A percentile compares a stretch with the other conserved stretches of the same genome.
These are phyloP conservation scores for Paecilomyces niveus DNA, from an alignment of 2,329 filamentous ascomycete genomes.

Conservation along the genomic window DNA sequence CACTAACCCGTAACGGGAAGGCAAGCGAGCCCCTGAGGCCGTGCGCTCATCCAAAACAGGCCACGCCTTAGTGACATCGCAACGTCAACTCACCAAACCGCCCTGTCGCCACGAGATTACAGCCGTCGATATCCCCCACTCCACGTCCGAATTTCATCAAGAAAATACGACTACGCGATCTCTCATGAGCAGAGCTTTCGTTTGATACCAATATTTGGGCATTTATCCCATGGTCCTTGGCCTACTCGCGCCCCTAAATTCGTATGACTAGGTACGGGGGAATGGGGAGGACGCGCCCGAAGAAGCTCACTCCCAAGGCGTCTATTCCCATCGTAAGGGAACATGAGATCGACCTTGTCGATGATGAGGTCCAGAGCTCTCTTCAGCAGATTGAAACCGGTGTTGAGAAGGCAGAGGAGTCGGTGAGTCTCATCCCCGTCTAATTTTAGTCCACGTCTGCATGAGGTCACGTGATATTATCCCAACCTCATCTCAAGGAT, in stretches of 20 bases:
- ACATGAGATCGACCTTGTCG: constrained; percentile 82
- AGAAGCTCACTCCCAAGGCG: constrained; percentile 86
- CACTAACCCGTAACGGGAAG: constrained; percentile 33
- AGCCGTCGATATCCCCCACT: constrained; percentile 36
- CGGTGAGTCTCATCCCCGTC: constrained; percentile 59
- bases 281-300: constrained; percentile 43
- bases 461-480: constrained; percentile 32
- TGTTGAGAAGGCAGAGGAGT: constrained; percentile 95
- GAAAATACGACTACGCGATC: constrained; percentile 46
- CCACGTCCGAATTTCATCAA: constrained; percentile 46
- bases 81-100: constrained; percentile 39
- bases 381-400: constrained; percentile 85
- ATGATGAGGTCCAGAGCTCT: constrained; percentile 75
- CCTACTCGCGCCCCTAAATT: constrained; percentile 32
- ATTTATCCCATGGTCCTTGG: constrained; percentile 39
- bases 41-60: constrained; percentile 36
- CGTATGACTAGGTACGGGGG: constrained; percentile 39
- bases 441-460: constrained; percentile 25
- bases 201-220: constrained; percentile 58
- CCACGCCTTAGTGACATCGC: constrained; percentile 31
- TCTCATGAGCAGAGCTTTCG: constrained; percentile 54
- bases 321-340: constrained; percentile 81
- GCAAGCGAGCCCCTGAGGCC: constrained; percentile 39
- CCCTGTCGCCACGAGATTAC: constrained; percentile 24
- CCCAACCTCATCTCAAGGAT: constrained; percentile 18